Evolutionary conservation across 345 rosid species (phyloP).

Genomic region (Punica granatum): DNA sequence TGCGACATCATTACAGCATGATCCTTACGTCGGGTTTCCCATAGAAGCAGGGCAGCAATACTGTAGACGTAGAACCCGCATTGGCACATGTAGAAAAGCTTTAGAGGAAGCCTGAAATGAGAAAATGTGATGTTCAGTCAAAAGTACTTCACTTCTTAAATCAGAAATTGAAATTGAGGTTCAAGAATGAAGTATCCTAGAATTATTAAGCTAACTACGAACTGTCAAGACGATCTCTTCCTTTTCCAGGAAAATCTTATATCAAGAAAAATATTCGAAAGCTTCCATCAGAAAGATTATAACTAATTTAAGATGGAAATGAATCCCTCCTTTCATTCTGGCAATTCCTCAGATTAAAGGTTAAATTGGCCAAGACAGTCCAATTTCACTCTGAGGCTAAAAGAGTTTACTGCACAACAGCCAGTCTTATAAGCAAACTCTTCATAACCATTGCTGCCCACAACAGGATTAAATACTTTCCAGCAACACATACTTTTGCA

Average conservation of each 20-base stretch:
- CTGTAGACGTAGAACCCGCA: constrained; percentile 82
- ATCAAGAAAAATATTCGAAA: too few species aligned
- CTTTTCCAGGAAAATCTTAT: too few species aligned
- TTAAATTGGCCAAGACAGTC: background rate
- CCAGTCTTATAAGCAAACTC: background rate
- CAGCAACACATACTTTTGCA: background rate
- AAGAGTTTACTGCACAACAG: background rate
- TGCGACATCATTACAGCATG: constrained; percentile 98
- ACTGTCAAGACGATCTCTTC: too few species aligned
- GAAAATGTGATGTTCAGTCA: constrained; percentile 8
- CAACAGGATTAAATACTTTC: background rate
- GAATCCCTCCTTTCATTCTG: too few species aligned
- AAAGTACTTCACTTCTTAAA: constrained; percentile 2
- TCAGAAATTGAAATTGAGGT: too few species aligned
- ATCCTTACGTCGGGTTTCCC: constrained; percentile 99
- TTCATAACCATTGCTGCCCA: background rate
- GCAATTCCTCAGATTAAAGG: too few species aligned
- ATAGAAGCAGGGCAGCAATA: constrained; percentile 73
- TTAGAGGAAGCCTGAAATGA: constrained; percentile 49
- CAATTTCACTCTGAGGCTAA: background rate
- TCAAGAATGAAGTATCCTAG: too few species aligned
- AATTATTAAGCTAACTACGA: too few species aligned
- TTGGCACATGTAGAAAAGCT: constrained; percentile 84
- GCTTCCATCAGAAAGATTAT: too few species aligned
- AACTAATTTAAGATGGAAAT: too few species aligned